Percentiles rank a stretch among this genome's conserved stretches.
Evolutionary conservation across 495 filamentous ascomycete genomes (phyloP).

Genomic region (Hyaloscypha bicolor): DNA sequence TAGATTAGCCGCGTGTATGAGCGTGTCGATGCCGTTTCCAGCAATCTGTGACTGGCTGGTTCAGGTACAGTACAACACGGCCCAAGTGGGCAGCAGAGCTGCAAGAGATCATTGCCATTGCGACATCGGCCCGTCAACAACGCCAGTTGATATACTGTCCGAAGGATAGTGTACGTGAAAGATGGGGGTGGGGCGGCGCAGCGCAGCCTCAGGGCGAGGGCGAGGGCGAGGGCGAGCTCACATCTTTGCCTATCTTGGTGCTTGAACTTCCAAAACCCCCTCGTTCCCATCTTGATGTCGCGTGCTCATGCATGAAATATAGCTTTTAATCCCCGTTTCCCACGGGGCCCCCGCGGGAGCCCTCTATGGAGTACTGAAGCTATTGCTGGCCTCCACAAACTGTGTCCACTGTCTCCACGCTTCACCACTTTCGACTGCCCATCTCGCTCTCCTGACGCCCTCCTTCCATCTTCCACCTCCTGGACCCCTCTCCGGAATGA

Average conservation of each 20-base stretch:
- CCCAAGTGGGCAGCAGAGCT: background rate
- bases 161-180: background rate
- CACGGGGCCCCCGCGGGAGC: background rate
- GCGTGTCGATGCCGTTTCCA: background rate
- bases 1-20: background rate
- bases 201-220: too few relatives aligned
- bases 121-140: conserved; percentile 22
- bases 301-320: background rate
- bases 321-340: background rate
- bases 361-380: conserved; percentile 10
- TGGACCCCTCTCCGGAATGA: conserved; percentile 78
- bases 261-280: background rate
- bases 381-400: conserved; percentile 34
- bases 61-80: background rate
- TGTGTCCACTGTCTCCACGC: conserved; percentile 71
- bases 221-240: too few relatives aligned
- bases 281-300: background rate
- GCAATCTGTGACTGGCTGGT: conserved; percentile 1
- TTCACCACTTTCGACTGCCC: conserved; percentile 79
- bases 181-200: background rate
- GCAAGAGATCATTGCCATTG: background rate
- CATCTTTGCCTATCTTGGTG: background rate
- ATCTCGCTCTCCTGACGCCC: conserved; percentile 80
- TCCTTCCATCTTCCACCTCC: conserved; percentile 91
- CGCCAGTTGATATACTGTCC: background rate